Evolutionary conservation across 495 filamentous ascomycete genomes (phyloP).

Genomic region (Peziza echinospora): DNA sequence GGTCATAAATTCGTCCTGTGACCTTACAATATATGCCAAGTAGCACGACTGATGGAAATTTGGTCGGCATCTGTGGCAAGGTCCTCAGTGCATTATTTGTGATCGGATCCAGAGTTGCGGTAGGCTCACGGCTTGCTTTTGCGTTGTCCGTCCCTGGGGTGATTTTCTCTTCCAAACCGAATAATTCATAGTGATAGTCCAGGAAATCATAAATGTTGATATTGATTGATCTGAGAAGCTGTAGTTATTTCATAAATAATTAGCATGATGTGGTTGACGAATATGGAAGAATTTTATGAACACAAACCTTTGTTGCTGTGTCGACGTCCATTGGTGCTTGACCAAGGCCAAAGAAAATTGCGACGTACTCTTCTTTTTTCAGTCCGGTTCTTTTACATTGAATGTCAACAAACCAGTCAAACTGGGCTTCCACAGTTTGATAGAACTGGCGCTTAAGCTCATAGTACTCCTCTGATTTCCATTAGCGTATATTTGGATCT

Average conservation of each 20-base stretch:
- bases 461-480: not conserved
- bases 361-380: not conserved
- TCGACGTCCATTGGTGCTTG: not conserved
- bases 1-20: not conserved
- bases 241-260: too few relatives aligned
- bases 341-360: not conserved
- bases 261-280: not conserved
- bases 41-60: not conserved
- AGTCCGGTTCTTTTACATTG: not conserved
- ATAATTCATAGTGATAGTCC: too few relatives aligned
- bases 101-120: too few relatives aligned
- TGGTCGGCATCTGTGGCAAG: not conserved
- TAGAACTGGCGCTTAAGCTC: not conserved
- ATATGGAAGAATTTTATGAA: not conserved
- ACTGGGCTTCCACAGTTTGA: not conserved
- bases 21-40: not conserved
- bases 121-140: too few relatives aligned
- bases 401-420: not conserved
- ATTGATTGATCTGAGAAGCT: not conserved
- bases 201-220: not conserved
- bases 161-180: too few relatives aligned
- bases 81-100: too few relatives aligned
- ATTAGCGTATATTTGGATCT: not conserved
- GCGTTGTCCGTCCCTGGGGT: too few relatives aligned
- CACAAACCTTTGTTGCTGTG: not conserved